Percentiles rank a stretch among this genome's conserved stretches.
Evolutionary conservation across 768 basidiomycete species (phyloP).

Genomic region (Tremella mesenterica): DNA sequence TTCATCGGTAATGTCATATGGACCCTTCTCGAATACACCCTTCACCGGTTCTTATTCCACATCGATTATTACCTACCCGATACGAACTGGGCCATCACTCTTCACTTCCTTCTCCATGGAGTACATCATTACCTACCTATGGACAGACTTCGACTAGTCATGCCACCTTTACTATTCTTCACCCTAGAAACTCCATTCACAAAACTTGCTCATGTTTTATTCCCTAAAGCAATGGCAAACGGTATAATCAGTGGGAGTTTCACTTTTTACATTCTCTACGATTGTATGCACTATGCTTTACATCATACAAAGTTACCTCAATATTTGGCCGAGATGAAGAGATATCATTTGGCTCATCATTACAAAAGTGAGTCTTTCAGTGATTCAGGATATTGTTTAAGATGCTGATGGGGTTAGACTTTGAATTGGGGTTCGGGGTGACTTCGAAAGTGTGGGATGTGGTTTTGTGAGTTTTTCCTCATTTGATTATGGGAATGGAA

Average conservation of each 20-base stretch:
- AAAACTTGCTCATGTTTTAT: slow-evolving; percentile 66
- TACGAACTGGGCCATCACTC: slow-evolving; percentile 61
- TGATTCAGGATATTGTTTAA: background rate
- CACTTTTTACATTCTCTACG: slow-evolving; percentile 47
- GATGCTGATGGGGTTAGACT: slow-evolving; percentile 49
- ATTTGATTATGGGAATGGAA: too few species aligned
- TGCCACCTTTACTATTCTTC: slow-evolving; percentile 83
- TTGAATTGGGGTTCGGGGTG: slow-evolving; percentile 93
- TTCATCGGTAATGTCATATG: slow-evolving; percentile 77
- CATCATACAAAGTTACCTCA: slow-evolving; percentile 79
- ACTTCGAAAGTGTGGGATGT: slow-evolving; percentile 89
- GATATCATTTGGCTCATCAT: slow-evolving; percentile 94
- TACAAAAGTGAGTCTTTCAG: slow-evolving; percentile 59
- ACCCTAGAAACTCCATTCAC: slow-evolving; percentile 77
- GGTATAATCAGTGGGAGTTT: slow-evolving; percentile 79
- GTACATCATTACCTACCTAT: slow-evolving; percentile 97
- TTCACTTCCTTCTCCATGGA: slow-evolving; percentile 90
- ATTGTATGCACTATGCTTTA: slow-evolving; percentile 66
- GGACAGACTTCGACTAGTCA: slow-evolving; percentile 89
- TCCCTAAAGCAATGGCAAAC: slow-evolving; percentile 78
- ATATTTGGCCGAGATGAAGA: slow-evolving; percentile 87
- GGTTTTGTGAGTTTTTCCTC: slow-evolving; percentile 53
- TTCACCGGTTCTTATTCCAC: slow-evolving; percentile 98
- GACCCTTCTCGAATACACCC: slow-evolving; percentile 84
- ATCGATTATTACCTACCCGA: slow-evolving; percentile 82